These are phyloP conservation scores for Beauveria pseudobassiana DNA, from an alignment of 2,329 filamentous ascomycete species.

Conservation along the genomic window DNA sequence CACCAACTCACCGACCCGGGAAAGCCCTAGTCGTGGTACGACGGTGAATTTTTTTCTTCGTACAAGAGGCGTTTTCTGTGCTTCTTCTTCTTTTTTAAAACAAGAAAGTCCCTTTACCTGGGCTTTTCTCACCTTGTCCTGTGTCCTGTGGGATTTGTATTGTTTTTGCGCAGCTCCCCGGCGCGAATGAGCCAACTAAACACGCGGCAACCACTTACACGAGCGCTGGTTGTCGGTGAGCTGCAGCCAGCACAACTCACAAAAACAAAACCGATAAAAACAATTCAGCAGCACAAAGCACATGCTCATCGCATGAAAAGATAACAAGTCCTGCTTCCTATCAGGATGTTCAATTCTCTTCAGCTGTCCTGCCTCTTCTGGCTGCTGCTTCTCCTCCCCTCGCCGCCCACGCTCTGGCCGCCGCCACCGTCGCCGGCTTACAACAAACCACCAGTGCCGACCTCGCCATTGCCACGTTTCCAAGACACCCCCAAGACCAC, in stretches of 20 bases:
- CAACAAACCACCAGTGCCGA: not conserved
- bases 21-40: not conserved
- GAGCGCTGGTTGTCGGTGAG: not conserved
- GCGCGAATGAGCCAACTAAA: not conserved
- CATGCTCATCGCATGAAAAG: not conserved
- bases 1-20: slow-evolving; percentile 1
- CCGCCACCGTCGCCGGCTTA: not conserved
- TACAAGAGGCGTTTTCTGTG: not conserved
- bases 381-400: not conserved
- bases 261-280: not conserved
- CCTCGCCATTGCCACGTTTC: not conserved
- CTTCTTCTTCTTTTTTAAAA: not conserved
- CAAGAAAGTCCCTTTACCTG: too few relatives aligned
- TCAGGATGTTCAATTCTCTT: not conserved
- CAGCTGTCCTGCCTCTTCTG: not conserved
- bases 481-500: not conserved
- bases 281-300: not conserved
- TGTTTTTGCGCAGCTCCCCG: not conserved
- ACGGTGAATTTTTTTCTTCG: not conserved
- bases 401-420: not conserved
- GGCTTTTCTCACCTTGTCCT: not conserved
- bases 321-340: not conserved
- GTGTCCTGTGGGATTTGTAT: not conserved
- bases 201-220: not conserved
- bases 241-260: not conserved